Base-by-base conservation (phyloP, 495 filamentous ascomycete species). In the Staphylotrichum tortipilum region DNA sequence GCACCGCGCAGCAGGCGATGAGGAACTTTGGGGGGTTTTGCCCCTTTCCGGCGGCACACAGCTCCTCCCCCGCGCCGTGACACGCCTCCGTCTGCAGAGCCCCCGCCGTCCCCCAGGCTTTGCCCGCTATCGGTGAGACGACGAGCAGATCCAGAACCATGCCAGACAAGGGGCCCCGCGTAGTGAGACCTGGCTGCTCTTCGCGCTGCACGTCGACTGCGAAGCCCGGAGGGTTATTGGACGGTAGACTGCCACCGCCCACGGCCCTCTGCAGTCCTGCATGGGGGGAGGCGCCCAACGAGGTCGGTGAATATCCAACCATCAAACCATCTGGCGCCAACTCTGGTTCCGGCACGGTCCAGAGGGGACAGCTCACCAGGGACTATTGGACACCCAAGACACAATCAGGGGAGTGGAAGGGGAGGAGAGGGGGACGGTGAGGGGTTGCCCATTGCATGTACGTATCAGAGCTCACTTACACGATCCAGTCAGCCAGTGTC, bases 241-340 rank as follows among this genome's bases (percentile, higher is more conserved):
- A 53, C 7, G 30, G 26, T n/a, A 7, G 19, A 23, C 31, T 49
- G 44, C 39, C 26, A 10, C 26, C 26, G 26, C 26, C 26, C 39
- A 47, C 45, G 31, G 35, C 35, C 33, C 17, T 35, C 19, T 39
- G 28, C 11, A 14, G 26, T 38, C 34, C 14, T 33, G 45, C 51
- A 49, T 48, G 28, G 19, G 26, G 7, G 10, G 21, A 51, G 52
- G 53, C 53, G 44, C 44, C 30, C 36, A 31, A 36, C 23, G 50
- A 50, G 46, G 53, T 56, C 53, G 53, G 53, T 56, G 53, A 48
- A 38, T 19, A n/a, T 18, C 44, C 24, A 41, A 19, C 21, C 43
- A 48, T 41, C 29, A 52, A 56, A 39, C 48, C 49, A 56, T 19
- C 18, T 29, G 29, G 28, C n/a, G 37, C 41, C 17, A 51, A 31